Percentiles rank a stretch among this genome's conserved stretches.
phyloP scores from a whole-genome alignment of 2,329 filamentous ascomycete genomes.

The Neonectria ditissima region DNA sequence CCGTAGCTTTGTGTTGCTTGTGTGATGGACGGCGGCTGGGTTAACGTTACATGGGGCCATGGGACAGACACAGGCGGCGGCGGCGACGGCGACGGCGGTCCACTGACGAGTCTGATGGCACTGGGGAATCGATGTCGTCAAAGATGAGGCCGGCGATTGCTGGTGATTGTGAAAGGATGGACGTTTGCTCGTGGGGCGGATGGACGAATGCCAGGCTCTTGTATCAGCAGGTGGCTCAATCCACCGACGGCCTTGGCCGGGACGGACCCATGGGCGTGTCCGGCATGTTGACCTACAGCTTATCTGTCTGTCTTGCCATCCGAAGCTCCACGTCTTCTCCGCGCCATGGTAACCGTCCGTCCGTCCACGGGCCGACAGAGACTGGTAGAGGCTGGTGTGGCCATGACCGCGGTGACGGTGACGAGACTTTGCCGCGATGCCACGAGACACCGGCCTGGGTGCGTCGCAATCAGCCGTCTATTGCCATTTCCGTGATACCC shows the following conservation, averaged over 20 bases:
- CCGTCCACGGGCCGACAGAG: conserved; percentile 21
- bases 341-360: conserved; percentile 26
- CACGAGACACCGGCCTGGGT: conserved; percentile 34
- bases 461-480: conserved; percentile 33
- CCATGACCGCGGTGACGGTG: conserved; percentile 29
- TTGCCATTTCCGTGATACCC: conserved; percentile 15
- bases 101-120: conserved; percentile 6
- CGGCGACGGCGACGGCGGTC: too few species aligned
- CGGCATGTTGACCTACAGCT: neutral
- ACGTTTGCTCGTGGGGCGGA: conserved; percentile 18
- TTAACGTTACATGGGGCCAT: conserved; percentile 46
- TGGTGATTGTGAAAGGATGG: conserved; percentile 3
- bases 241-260: conserved; percentile 5
- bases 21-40: conserved; percentile 36
- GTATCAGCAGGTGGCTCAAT: conserved; percentile 23
- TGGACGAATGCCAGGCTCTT: conserved; percentile 29
- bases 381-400: conserved; percentile 23
- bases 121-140: neutral
- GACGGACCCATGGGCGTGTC: neutral
- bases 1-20: conserved; percentile 2
- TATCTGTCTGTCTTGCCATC: conserved; percentile 9
- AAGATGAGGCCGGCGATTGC: neutral
- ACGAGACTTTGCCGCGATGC: conserved; percentile 32
- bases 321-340: conserved; percentile 33
- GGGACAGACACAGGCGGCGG: too few species aligned